Base-by-base conservation (phyloP, 108 stramenopile species). In the Cyclotella atomus region DNA sequence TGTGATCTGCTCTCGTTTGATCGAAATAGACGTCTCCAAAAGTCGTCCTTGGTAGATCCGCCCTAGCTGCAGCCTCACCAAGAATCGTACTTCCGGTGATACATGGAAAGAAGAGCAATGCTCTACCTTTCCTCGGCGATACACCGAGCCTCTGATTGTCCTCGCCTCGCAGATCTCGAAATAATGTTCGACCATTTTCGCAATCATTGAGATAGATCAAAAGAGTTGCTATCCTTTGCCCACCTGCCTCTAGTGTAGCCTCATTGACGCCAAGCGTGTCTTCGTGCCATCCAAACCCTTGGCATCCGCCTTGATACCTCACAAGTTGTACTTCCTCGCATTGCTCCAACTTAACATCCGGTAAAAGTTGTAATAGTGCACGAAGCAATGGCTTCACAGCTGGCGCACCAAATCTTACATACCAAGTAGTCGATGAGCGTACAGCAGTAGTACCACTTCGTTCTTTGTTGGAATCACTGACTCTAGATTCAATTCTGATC, bases 401-500 rank as follows among this genome's bases (percentile, higher is more conserved):
- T 23, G 33, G 27, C 3, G 44, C 41, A 9, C 34, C 73, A 29
- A 56, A 75, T 66, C 73, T 20, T 0, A 56, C 73, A 38, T 75
- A 75, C 73, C 73, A 75, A 27, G 73, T 75, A 36, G 73, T 75
- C n/a, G 65, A 67, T 6, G 30, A 55, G 16, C 73, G 65, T n/a
- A 49, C 4, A 1, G 44, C 30, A 6, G 33, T 45, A 0, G 34
- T 15, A 2, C 30, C 59, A 14, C 10, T 30, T 4, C 7, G 67
- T 36, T 65, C 24, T 52, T 41, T 44, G n/a, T 55, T 55, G 30
- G 72, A 65, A 12, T 75, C 50, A 56, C 54, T 63, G 8, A 61
- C 17, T 10, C 59, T 36, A 15, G 65, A 68, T 20, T 75, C 66
- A 15, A 75, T n/a, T 33, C 68, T 61, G 32, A 75, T 67, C 12